Evolutionary conservation across 345 rosid genomes (phyloP), one percentile per base, ranked within the genome.

Genomic region (Lepidium didymum): DNA sequence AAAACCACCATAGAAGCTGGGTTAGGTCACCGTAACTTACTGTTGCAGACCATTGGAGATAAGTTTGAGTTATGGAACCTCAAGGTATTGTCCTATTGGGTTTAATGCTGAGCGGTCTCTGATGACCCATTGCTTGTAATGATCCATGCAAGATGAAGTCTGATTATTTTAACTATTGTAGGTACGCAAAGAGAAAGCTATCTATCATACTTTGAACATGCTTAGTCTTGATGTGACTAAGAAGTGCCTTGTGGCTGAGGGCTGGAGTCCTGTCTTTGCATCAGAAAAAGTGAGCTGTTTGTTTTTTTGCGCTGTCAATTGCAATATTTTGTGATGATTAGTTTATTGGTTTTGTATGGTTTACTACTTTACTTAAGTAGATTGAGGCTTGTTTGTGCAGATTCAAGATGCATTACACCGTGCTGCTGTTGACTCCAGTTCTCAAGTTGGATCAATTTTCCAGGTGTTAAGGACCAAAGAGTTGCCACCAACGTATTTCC

Each of bases 221-320:
- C 97, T 91, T 54, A 91, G 96, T 69, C 87, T 91, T 71, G 94
- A 91, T 71, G 96, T 89, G 75, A 89, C 97, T 13, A 91, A 89
- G 75, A 91, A 86, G 60, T 89, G 97, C 69, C 96, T 91, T 63
- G 97, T 84, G 46, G 92, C 83, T 47, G 97, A 91, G 81, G 96
- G 92, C 38, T 94, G 97, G 96, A 86, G 95, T 77, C 97, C 97
- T 51, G 85, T 91, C 72, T 89, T 89, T 81, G 96, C 95, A 64
- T 72, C 91, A 53, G 87, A 91, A 29, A 91, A 88, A 87, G 97
- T 89, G 68, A 56, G 62, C 54, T 45, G 66, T 60, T 64, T 43
- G 25, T 15, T 40, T 57, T 19, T 53, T 45, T 52, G 44, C 67
- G 52, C 29, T 75, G 37, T 47, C 27, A 52, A 40, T 47, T 55